Base-by-base conservation (phyloP, 306 rosid species). In the Inga leiocalycina region DNA sequence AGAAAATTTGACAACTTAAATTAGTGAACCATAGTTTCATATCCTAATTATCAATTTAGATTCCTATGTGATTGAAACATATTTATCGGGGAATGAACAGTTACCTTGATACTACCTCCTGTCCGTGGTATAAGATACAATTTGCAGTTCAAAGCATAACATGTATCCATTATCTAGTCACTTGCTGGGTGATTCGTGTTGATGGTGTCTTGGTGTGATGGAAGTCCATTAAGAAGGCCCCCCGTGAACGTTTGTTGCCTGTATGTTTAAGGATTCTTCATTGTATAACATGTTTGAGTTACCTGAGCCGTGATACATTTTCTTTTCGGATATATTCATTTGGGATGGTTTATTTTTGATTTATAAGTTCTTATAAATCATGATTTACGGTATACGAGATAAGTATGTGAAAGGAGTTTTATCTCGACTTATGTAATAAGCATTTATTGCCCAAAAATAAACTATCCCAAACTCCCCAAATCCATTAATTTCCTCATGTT, bases 21-120 rank as follows among this genome's bases (percentile, higher is more conserved):
- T 84, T 51, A 22, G 22, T 73, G 74, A 62, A 13, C 59, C 78
- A 32, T 52, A 75, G 84, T 72, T 72, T 83, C 46, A 64, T 24
- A 65, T 76, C 48, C 49, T n/a, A 44, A 27, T 48, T 76, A 74
- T 78, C 72, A 67, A 77, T 83, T 64, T 67, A 59, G 80, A 64
- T 67, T 48, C 43, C 72, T 39, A 10, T 78, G 17, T 43, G 43
- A 27, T 52, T 24, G 27, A 49, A 69, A 44, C 70, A 59, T 46
- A 51, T 1, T 77, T 44, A 68, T 78, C 30, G 45, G 67, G 32
- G 19, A 76, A 17, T 66, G 22, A 79, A 54, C 52, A 73, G 70
- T 32, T 82, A 35, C 76, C 44, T 64, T 76, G 65, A 82, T 70
- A 37, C 14, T 10, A 48, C 52, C 14, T 48, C 15, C 4, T 46